A percentile compares a stretch with the other conserved stretches of the same genome.
Evolutionary conservation across 2,329 filamentous ascomycete species (phyloP).

Genomic region (Alternaria gaisen): DNA sequence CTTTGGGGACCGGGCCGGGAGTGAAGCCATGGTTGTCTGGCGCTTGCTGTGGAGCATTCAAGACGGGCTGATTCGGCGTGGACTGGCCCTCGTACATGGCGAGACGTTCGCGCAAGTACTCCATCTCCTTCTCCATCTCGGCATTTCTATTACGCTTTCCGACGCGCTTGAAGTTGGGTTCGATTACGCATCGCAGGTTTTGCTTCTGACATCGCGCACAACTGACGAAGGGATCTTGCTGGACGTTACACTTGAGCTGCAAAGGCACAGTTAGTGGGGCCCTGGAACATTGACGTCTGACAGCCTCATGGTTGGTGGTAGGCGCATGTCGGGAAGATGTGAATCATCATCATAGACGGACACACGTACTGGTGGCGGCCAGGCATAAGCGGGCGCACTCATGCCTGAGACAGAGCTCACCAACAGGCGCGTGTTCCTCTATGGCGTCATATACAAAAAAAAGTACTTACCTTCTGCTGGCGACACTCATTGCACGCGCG

Average conservation of each 20-base stretch:
- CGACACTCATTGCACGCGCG: slow-evolving; percentile 85
- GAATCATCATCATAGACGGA: not conserved
- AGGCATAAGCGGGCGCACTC: not conserved
- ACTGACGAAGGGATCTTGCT: slow-evolving; percentile 79
- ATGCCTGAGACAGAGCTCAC: not conserved
- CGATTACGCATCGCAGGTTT: slow-evolving; percentile 84
- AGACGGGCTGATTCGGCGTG: slow-evolving; percentile 31
- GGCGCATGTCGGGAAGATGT: not conserved
- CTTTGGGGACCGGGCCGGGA: slow-evolving; percentile 29
- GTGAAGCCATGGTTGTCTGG: slow-evolving; percentile 35
- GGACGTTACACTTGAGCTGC: slow-evolving; percentile 83
- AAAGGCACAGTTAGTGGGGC: slow-evolving; percentile 29
- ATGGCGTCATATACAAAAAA: not conserved
- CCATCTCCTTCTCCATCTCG: slow-evolving; percentile 86
- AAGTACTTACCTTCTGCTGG: slow-evolving; percentile 76
- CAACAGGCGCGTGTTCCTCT: not conserved
- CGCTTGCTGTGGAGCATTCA: slow-evolving; percentile 38
- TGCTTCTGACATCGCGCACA: slow-evolving; percentile 82
- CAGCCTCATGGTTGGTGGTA: not conserved
- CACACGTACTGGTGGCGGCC: not conserved
- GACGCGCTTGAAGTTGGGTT: slow-evolving; percentile 85
- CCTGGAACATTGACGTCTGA: slow-evolving; percentile 8
- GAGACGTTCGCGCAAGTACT: slow-evolving; percentile 64
- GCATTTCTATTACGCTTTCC: slow-evolving; percentile 84
- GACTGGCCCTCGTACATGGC: slow-evolving; percentile 68